Conservation (phyloP, 2,329 filamentous ascomycete species). For the Blastomyces gilchristii region DNA sequence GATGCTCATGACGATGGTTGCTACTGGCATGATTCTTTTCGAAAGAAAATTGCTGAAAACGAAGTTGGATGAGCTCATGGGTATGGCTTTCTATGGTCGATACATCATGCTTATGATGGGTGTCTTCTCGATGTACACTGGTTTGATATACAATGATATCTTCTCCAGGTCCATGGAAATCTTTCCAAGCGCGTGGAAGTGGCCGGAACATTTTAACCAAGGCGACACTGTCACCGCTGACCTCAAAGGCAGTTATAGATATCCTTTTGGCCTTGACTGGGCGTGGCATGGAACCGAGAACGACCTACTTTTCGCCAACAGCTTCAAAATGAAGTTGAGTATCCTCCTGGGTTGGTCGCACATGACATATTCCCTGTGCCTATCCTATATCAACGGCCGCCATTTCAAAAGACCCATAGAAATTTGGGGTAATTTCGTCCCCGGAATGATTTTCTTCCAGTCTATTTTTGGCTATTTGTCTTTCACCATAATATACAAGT, state of each 20-base stretch:
- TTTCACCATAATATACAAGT: constrained; percentile 92
- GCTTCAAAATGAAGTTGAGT: constrained; percentile 99
- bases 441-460: constrained; percentile 99
- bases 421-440: constrained; percentile 94
- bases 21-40: constrained; percentile 90
- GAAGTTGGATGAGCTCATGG: constrained; percentile 94
- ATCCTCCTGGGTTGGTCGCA: constrained; percentile 95
- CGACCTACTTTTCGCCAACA: constrained; percentile 90
- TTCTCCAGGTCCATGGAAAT: constrained; percentile 90
- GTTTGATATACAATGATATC: constrained; percentile 92
- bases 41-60: constrained; percentile 71
- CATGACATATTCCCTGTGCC: constrained; percentile 96
- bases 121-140: constrained; percentile 91
- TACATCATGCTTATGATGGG: constrained; percentile 99
- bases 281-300: constrained; percentile 96
- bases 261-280: constrained; percentile 92
- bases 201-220: constrained; percentile 57
- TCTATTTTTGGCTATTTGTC: constrained; percentile 96
- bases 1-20: constrained; percentile 72
- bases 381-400: constrained; percentile 83
- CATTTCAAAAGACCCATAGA: constrained; percentile 94
- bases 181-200: constrained; percentile 85
- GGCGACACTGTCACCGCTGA: constrained; percentile 55
- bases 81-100: constrained; percentile 97
- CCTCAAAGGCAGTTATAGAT: constrained; percentile 67